Evolutionary conservation across 257 asterid genomes (phyloP).

Genomic region (Echites panduratus): DNA sequence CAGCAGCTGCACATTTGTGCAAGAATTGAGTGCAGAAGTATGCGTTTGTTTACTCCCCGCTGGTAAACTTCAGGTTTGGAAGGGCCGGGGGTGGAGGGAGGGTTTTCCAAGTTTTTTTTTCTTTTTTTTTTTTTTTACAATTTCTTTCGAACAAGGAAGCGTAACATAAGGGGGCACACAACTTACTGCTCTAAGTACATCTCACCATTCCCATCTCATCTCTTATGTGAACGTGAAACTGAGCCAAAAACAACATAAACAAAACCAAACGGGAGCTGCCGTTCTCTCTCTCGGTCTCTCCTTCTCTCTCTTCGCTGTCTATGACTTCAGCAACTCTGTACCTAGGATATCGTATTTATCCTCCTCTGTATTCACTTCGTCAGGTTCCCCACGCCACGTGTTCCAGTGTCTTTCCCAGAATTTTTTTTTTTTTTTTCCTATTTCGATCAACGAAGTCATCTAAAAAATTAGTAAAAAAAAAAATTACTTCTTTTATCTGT

Average conservation of each 20-base stretch:
- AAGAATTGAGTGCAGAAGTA: not conserved
- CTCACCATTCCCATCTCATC: not conserved
- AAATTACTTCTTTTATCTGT: too few relatives aligned
- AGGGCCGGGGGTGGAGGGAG: not conserved
- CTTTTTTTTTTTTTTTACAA: too few relatives aligned
- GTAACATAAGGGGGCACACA: conserved; percentile 2
- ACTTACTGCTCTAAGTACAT: not conserved
- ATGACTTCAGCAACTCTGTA: not conserved
- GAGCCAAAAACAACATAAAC: not conserved
- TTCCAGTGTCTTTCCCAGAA: not conserved
- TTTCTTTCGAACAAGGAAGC: conserved; percentile 10
- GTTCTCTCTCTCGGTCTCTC: not conserved
- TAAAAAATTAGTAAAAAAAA: not conserved
- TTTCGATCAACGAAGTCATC: too few relatives aligned
- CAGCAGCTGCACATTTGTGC: conserved; percentile 6
- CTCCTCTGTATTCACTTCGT: not conserved
- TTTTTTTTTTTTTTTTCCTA: too few relatives aligned
- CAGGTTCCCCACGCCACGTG: not conserved
- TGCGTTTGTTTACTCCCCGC: not conserved
- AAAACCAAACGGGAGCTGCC: not conserved
- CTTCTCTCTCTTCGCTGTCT: not conserved
- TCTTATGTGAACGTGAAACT: too few relatives aligned
- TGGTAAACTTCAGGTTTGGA: not conserved
- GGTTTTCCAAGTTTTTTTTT: not conserved
- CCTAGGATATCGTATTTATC: not conserved